phyloP scores from a whole-genome alignment of 805 yeast species.

The Myxozyma neotropica region DNA sequence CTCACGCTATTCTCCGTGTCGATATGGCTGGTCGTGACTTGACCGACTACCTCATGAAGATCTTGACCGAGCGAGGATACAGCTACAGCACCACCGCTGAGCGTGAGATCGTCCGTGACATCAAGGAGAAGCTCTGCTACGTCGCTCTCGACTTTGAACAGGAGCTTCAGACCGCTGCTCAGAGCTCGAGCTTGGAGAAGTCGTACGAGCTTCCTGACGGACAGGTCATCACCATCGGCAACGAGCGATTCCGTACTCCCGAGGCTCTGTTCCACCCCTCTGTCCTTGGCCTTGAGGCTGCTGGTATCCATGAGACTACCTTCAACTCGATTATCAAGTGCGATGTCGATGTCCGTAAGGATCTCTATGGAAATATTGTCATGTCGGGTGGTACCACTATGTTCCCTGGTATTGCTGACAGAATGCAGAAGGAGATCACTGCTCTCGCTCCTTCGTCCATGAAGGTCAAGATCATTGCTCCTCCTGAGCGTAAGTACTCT shows the following conservation, averaged over 20 bases:
- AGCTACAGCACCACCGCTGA: conserved; percentile 98
- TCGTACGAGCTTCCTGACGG: conserved; percentile 99
- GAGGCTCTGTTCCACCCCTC: conserved; percentile 99
- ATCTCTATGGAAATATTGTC: conserved; percentile 98
- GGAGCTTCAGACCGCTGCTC: conserved; percentile 99
- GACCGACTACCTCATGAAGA: conserved; percentile 98
- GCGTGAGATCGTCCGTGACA: conserved; percentile 97
- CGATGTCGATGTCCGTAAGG: conserved; percentile 98
- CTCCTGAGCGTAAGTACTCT: conserved; percentile 91
- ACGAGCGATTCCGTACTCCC: conserved; percentile 99
- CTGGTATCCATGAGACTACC: conserved; percentile 98
- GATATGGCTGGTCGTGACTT: conserved; percentile 99
- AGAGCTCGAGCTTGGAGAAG: conserved; percentile 97
- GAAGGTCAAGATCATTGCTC: conserved; percentile 99
- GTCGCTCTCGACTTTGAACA: conserved; percentile 99
- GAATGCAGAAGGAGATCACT: conserved; percentile 99
- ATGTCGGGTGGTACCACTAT: conserved; percentile 99
- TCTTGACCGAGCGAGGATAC: conserved; percentile 98
- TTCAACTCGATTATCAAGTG: conserved; percentile 96
- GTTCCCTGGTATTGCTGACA: conserved; percentile 99
- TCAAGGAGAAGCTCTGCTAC: conserved; percentile 97
- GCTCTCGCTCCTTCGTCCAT: conserved; percentile 99
- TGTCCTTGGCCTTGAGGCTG: conserved; percentile 85
- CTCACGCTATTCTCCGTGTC: conserved; percentile 98
- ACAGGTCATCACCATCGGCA: conserved; percentile 98